A percentile compares a stretch with the other conserved stretches of the same genome.
Conservation (phyloP, 2,329 filamentous ascomycete genomes). For the Trichoderma semiorbis region DNA sequence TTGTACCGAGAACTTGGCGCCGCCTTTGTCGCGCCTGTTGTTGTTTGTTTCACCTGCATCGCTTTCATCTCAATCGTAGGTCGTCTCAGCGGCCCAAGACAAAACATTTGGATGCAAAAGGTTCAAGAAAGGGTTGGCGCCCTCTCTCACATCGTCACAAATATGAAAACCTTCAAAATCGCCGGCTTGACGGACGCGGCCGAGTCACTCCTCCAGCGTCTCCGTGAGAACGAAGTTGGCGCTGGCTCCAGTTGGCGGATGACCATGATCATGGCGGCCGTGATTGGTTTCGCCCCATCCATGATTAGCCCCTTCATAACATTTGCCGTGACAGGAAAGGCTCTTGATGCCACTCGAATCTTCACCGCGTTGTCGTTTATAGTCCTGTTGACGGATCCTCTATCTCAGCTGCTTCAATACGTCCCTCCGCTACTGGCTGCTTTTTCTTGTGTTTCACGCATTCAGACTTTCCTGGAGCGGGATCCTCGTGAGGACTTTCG, state of each 20-base stretch:
- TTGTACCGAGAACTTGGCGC: constrained; percentile 45
- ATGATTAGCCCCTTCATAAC: constrained; percentile 35
- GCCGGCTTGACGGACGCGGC: constrained; percentile 30
- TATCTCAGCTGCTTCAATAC: constrained; percentile 32
- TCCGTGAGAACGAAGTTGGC: constrained; percentile 30
- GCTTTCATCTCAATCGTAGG: constrained; percentile 15
- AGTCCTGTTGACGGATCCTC: constrained; percentile 32
- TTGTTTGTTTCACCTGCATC: constrained; percentile 35
- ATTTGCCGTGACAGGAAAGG: constrained; percentile 29
- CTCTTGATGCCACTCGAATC: constrained; percentile 28
- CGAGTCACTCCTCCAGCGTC: constrained; percentile 27
- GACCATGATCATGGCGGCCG: constrained; percentile 23
- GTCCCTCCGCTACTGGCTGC: constrained; percentile 32
- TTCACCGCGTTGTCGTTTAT: constrained; percentile 37
- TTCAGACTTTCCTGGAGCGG: constrained; percentile 37
- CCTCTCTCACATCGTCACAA: constrained; percentile 30
- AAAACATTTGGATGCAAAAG: constrained; percentile 36
- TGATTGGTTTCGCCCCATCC: constrained; percentile 33
- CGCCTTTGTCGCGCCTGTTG: constrained; percentile 46
- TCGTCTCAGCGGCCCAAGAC: constrained; percentile 20
- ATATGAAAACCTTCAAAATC: constrained; percentile 35
- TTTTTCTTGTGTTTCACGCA: constrained; percentile 32
- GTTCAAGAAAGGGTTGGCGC: constrained; percentile 35
- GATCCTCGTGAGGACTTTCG: constrained; percentile 27
- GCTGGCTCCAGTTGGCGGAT: constrained; percentile 28